A percentile compares a stretch with the other conserved stretches of the same genome.
These are phyloP conservation scores for Aspergillus wentii DNA, from an alignment of 495 filamentous ascomycete genomes.

Conservation along the genomic window DNA sequence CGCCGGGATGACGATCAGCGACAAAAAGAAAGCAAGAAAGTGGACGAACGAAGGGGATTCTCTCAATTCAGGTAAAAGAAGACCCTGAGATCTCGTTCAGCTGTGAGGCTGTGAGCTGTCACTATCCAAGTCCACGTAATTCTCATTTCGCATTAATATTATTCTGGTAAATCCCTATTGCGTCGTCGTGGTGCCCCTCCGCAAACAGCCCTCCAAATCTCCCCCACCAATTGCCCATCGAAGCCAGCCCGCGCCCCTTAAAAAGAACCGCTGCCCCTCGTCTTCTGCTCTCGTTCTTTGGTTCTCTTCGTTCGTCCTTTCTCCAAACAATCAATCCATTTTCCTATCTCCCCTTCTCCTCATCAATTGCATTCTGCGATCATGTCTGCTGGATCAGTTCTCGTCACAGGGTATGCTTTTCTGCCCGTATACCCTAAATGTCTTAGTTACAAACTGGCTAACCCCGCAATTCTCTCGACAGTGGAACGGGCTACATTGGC, in stretches of 20 bases:
- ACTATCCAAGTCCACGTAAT: no score
- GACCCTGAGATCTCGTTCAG: no score
- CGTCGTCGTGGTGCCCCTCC: no score
- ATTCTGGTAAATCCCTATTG: no score
- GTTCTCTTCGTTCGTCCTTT: constrained; percentile 4
- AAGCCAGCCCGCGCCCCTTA: no score
- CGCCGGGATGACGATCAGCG: no score
- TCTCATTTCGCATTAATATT: no score
- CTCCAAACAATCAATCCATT: neutral
- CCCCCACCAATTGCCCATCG: neutral
- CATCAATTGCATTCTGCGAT: constrained; percentile 19
- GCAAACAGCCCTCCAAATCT: no score
- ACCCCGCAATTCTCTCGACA: constrained; percentile 38
- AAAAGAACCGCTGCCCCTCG: neutral
- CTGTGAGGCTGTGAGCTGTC: no score
- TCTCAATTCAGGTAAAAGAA: no score
- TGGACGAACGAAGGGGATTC: no score
- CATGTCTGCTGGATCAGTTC: constrained; percentile 81
- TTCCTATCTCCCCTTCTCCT: constrained; percentile 1
- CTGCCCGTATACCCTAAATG: constrained; percentile 5
- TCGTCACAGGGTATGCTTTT: constrained; percentile 76
- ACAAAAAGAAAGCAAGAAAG: no score
- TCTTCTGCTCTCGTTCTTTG: constrained; percentile 3
- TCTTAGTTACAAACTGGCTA: constrained; percentile 10
- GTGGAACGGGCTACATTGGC: constrained; percentile 97